Evolutionary conservation across 129 eudicot genomes (phyloP), one percentile per base, ranked within the genome.

Genomic region (Sambucus nigra): DNA sequence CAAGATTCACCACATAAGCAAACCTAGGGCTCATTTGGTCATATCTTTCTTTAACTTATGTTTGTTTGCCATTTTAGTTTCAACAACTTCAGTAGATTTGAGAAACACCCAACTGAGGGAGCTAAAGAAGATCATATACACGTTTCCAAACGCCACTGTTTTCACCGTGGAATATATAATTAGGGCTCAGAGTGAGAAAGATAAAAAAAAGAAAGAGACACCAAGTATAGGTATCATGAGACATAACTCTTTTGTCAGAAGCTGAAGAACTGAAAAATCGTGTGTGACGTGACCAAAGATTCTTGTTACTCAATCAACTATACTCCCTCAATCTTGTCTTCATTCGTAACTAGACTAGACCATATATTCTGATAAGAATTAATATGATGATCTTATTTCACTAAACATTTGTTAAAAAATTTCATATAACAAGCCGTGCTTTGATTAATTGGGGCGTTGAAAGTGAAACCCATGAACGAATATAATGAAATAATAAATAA

Each of bases 281-380:
- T 70, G 74, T 77, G 42, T 80, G 86, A 77, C 80, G 78, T 71
- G 72, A 74, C 71, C 71, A 81, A 85, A 80, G 80, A 85, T 85
- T 80, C 80, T 35, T 35, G 42, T 35, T 66, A 74, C 62, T 64
- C 55, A 63, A 55, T 70, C 32, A 66, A 49, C 28, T 23, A 21
- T 16, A 22, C 11, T 24, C 26, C 57, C 33, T 26, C 26, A 70
- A n/a, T 17, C 13, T 66, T 27, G 32, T 8, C 57, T 63, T 55
- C 69, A 70, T 6, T 47, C 44, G 40, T 45, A 54, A 44, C 53
- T 29, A 32, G 25, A 40, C 63, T 41, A 59, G 28, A 52, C 11
- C 48, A 16, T 51, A 48, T 55, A 57, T 7, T 40, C 28, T 22
- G 29, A 53, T 16, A 35, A 35, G 42, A 35, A 15, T 8, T 35